Evolutionary conservation across 768 basidiomycete genomes (phyloP).

Genomic region (Boletus rufocinnamomeus): DNA sequence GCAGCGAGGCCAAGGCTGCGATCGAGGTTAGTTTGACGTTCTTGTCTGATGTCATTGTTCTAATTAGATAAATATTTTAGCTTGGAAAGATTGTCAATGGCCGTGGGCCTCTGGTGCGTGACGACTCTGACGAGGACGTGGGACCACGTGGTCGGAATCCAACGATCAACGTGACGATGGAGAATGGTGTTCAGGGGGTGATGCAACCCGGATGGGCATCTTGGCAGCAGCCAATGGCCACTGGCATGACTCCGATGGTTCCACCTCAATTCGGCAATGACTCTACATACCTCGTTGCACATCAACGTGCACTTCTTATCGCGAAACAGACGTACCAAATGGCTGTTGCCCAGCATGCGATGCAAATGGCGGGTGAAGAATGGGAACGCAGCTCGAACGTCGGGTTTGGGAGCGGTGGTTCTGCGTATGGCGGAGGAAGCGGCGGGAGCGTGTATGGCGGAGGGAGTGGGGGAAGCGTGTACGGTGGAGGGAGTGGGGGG

Average conservation of each 20-base stretch:
- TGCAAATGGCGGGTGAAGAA: slow-evolving; percentile 85
- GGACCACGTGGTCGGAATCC: slow-evolving; percentile 15
- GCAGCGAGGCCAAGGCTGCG: slow-evolving; percentile 83
- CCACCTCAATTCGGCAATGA: slow-evolving; percentile 47
- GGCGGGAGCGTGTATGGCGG: slow-evolving; percentile 53
- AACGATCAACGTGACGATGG: slow-evolving; percentile 42
- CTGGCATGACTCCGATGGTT: slow-evolving; percentile 39
- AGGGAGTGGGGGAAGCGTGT: slow-evolving; percentile 33
- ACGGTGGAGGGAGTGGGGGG: slow-evolving; percentile 40
- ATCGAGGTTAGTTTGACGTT: slow-evolving; percentile 61
- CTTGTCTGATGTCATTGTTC: not conserved
- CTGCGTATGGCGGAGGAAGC: slow-evolving; percentile 39
- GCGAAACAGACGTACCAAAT: slow-evolving; percentile 91
- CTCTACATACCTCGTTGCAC: slow-evolving; percentile 64
- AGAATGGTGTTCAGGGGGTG: slow-evolving; percentile 27
- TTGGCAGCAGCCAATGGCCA: slow-evolving; percentile 33
- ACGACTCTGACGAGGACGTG: slow-evolving; percentile 48
- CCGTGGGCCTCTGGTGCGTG: slow-evolving; percentile 58
- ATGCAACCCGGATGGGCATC: slow-evolving; percentile 38
- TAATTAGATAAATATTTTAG: slow-evolving; percentile 40
- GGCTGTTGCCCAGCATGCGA: slow-evolving; percentile 88
- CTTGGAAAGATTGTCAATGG: slow-evolving; percentile 89
- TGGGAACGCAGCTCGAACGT: slow-evolving; percentile 80
- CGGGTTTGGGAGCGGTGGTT: slow-evolving; percentile 42
- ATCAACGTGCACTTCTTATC: slow-evolving; percentile 84